Evolutionary conservation across 2,329 filamentous ascomycete genomes (phyloP), one percentile per base, ranked within the genome.

Genomic region (Camillea tinctor): DNA sequence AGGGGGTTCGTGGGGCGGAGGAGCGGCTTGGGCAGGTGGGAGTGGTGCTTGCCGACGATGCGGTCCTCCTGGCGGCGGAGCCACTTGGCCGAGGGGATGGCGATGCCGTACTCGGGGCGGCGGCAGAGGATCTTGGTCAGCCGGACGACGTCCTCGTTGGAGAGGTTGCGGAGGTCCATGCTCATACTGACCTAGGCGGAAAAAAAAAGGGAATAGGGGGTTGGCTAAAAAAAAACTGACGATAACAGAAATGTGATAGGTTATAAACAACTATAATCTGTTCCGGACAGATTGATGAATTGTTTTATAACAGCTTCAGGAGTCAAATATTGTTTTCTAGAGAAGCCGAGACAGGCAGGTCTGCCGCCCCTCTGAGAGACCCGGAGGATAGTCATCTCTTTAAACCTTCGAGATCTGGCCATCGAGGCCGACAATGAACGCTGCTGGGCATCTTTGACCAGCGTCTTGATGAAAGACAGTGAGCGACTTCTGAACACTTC

Each of bases 61-160:
- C 2, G 70, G 52, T 69, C 58, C 49, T 73, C 66, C 58, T 81
- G 79, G 2, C 69, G 65, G 2, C 53, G 49, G 0, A 77, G 69
- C 79, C 79, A 80, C 51, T 66, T 61, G 24, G 63, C 56, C 4
- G 76, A 72, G 5, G 76, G 76, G 13, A 66, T 63, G 7, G 68
- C 67, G 51, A 72, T 64, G 49, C 68, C 67, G 52, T 74, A 71
- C 50, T 72, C 66, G 1, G 72, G 70, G 5, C 74, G 73, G 36
- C 79, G 75, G 59, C 70, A 72, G 17, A 81, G 73, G 5, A 80
- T 55, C 3, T 62, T 60, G 0, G 76, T 75, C 20, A 81, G 69
- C 48, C 70, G 66, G 30, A 64, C 56, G 49, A 79, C 66, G 8
- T 70, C 67, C 4, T 66, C 63, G 40, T 61, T 56, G 13, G 71